phyloP scores from a whole-genome alignment of 2,329 filamentous ascomycete species.

The Fusarium nisikadoi region DNA sequence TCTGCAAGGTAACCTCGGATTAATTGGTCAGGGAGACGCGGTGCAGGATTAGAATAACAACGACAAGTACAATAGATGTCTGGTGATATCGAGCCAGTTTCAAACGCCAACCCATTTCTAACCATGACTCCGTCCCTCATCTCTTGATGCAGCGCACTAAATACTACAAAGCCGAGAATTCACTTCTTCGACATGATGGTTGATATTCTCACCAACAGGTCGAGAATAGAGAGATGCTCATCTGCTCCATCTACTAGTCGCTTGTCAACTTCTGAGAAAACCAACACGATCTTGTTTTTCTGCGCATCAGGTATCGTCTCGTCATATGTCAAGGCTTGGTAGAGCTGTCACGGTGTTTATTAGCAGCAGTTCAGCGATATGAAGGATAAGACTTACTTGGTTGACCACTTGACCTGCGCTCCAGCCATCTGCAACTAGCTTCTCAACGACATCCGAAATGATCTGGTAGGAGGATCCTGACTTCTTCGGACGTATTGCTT shows the following conservation, averaged over 20 bases:
- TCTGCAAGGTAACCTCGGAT: constrained; percentile 64
- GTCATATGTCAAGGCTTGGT: constrained; percentile 83
- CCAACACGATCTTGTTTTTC: constrained; percentile 88
- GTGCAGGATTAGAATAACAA: constrained; percentile 26
- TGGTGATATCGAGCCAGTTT: constrained; percentile 34
- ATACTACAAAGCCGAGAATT: background rate
- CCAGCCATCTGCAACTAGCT: constrained; percentile 97
- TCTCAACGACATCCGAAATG: constrained; percentile 83
- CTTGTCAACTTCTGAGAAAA: constrained; percentile 96
- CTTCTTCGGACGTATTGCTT: constrained; percentile 79
- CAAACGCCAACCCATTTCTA: constrained; percentile 42
- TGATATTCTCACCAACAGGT: constrained; percentile 84
- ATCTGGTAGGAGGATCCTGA: constrained; percentile 74
- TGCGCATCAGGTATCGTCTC: constrained; percentile 85
- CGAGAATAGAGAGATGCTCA: constrained; percentile 91
- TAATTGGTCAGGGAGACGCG: constrained; percentile 55
- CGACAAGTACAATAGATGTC: constrained; percentile 25
- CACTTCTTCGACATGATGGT: constrained; percentile 69
- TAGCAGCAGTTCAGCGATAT: background rate
- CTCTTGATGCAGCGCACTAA: constrained; percentile 12
- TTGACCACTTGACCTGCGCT: constrained; percentile 88
- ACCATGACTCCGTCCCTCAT: constrained; percentile 39
- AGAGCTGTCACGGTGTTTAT: constrained; percentile 65
- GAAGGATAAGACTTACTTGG: constrained; percentile 66
- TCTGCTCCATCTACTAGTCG: constrained; percentile 93